Evolutionary conservation across 352 stramenopile species (phyloP).

Genomic region (Nothophytophthora sp.): DNA sequence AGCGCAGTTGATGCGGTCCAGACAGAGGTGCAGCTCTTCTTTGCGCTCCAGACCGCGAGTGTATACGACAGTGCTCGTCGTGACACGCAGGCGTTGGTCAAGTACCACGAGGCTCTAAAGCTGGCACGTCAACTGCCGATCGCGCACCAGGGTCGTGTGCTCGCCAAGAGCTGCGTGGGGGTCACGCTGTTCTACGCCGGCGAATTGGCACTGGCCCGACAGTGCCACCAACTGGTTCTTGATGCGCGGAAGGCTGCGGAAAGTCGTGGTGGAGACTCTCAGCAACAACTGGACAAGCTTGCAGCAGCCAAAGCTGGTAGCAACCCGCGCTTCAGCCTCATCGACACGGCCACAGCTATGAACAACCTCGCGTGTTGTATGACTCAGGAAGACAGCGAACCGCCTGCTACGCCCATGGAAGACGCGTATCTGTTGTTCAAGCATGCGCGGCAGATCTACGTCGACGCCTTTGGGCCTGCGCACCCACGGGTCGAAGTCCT

Average conservation of each 20-base stretch:
- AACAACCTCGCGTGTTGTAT: constrained; percentile 78
- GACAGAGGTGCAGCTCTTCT: constrained; percentile 51
- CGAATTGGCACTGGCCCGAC: constrained; percentile 46
- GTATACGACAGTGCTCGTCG: constrained; percentile 55
- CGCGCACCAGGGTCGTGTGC: constrained; percentile 31
- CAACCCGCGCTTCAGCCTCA: constrained; percentile 6
- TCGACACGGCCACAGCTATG: constrained; percentile 71
- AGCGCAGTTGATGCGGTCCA: constrained; percentile 5
- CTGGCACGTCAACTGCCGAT: constrained; percentile 32
- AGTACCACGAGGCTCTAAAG: constrained; percentile 58
- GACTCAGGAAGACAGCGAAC: constrained; percentile 46
- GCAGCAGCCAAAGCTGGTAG: constrained; percentile 3
- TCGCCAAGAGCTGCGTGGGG: constrained; percentile 55
- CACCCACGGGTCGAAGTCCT: constrained; percentile 52
- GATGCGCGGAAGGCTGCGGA: constrained; percentile 29
- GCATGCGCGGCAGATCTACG: constrained; percentile 46
- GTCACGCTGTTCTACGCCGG: constrained; percentile 59
- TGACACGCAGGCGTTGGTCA: constrained; percentile 46
- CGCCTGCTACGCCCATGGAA: constrained; percentile 32
- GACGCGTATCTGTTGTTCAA: constrained; percentile 65
- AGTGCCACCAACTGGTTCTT: constrained; percentile 60
- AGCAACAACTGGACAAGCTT: constrained; percentile 3
- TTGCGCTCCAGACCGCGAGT: constrained; percentile 48
- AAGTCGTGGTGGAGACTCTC: constrained; percentile 10
- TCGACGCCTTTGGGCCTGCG: constrained; percentile 36